phyloP scores from a whole-genome alignment of 192 early-diverging fungal genomes.

The Podochytrium sp. region DNA sequence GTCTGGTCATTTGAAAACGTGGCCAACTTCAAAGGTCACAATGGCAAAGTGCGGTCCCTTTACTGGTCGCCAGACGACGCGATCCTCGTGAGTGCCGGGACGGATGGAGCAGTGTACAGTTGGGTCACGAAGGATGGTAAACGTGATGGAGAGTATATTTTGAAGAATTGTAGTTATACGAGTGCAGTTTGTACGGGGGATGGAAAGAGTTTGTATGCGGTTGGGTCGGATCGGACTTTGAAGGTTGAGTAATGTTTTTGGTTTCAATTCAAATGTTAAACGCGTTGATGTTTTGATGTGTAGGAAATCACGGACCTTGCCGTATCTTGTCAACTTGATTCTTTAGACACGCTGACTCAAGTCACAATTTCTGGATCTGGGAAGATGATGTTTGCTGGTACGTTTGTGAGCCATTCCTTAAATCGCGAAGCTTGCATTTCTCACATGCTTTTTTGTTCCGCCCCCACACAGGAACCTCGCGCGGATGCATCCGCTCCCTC shows the following conservation, averaged over 20 bases:
- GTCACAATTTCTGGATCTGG: slow-evolving; percentile 54
- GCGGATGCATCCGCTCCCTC: slow-evolving; percentile 49
- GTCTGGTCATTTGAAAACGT: slow-evolving; percentile 61
- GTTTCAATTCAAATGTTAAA: not conserved
- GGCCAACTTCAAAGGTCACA: slow-evolving; percentile 60
- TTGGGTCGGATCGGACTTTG: slow-evolving; percentile 57
- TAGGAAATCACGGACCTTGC: slow-evolving; percentile 63
- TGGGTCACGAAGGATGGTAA: slow-evolving; percentile 54
- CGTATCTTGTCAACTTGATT: slow-evolving; percentile 51
- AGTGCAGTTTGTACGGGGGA: slow-evolving; percentile 47
- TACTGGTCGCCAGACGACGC: slow-evolving; percentile 59
- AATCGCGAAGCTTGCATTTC: not conserved
- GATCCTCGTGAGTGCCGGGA: slow-evolving; percentile 52
- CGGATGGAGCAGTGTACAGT: slow-evolving; percentile 63
- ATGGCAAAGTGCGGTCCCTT: slow-evolving; percentile 55
- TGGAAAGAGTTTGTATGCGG: slow-evolving; percentile 54
- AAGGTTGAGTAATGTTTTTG: slow-evolving; percentile 46
- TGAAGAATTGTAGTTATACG: slow-evolving; percentile 54
- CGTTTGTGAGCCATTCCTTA: not conserved
- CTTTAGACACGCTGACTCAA: slow-evolving; percentile 50
- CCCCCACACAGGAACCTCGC: slow-evolving; percentile 40
- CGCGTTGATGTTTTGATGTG: not conserved
- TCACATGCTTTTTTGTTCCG: not conserved
- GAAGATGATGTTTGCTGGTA: slow-evolving; percentile 64
- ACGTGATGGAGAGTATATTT: slow-evolving; percentile 59